Percentiles rank a stretch among this genome's conserved stretches.
Conservation (phyloP, 306 rosid genomes). For the Cicer pinnatifidum region DNA sequence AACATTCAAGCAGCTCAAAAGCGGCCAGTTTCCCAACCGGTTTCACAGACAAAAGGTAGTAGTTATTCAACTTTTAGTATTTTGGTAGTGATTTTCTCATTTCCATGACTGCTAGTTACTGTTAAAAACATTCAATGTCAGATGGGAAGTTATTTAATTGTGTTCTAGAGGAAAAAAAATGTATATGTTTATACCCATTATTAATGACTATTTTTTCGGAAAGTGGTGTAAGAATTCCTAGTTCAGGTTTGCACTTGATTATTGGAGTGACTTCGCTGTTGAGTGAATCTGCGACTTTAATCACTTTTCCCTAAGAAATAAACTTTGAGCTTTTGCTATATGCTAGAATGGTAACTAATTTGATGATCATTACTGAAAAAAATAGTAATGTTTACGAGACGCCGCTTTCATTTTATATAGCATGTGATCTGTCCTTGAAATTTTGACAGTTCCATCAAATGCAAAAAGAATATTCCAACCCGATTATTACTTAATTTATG, state of each 20-base stretch:
- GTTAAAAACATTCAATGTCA: conserved; percentile 11
- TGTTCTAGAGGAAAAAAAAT: conserved; percentile 1
- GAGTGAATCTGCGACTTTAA: neutral
- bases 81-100: conserved; percentile 27
- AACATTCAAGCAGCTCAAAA: conserved; percentile 96
- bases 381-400: neutral
- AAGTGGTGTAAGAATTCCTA: conserved; percentile 33
- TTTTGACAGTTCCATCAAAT: neutral
- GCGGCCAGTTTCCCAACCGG: conserved; percentile 79
- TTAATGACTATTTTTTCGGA: conserved; percentile 23
- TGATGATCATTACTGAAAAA: conserved; percentile 2
- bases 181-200: conserved; percentile 15
- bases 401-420: conserved; percentile 10
- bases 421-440: conserved; percentile 26
- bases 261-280: neutral
- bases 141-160: conserved; percentile 32
- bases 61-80: conserved; percentile 34
- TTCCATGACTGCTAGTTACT: conserved; percentile 29
- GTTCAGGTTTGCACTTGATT: conserved; percentile 38
- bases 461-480: conserved; percentile 11
- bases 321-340: conserved; percentile 31
- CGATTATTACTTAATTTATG: conserved; percentile 8
- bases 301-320: conserved; percentile 32
- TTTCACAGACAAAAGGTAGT: conserved; percentile 71
- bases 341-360: conserved; percentile 30